Base-by-base conservation (phyloP, 306 rosid species). In the Trifolium subterraneum region DNA sequence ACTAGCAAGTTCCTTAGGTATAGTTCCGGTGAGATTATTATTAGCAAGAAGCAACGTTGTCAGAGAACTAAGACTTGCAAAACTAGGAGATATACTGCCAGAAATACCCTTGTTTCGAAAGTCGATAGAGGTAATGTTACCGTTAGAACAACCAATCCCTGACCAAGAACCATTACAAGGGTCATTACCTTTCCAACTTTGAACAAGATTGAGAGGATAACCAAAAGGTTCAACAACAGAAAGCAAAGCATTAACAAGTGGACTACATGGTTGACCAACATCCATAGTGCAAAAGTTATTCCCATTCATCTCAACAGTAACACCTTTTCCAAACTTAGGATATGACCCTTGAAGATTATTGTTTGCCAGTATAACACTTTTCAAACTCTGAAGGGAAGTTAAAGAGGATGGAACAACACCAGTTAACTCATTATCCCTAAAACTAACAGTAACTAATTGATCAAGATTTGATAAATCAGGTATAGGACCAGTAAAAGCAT, bases 401-500 rank as follows among this genome's bases (percentile, higher is more conserved):
- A 94, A 81, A 20, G 97, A 82, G 0, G 71, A 12, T 0, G 98
- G 96, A 77, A 94, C 95, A 72, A 88, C 71, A 12, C 97, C 98
- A 2, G 97, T 91, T 13, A 93, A 70, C 41, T 74, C 72, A 70
- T 91, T 91, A 61, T 90, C 93, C 80, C 95, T 83, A 54, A 92
- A 69, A 75, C 82, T 84, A 44, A 86, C 77, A 18, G 54, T 65
- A 23, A 0, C 7, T 11, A 94, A 78, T 4, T 44, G 61, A 22
- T 18, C 62, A 11, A 75, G 84, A 29, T 81, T 83, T 0, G 95
- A 78, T 0, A 90, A 55, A 33, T 94, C 96, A 0, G 99, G 97
- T 60, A 94, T 80, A 15, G 95, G 95, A 73, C 99, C 97, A 0
- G 96, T 86, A 59, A 94, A 94, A 4, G 52, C 33, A 76, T 94